Percentiles rank a stretch among this genome's conserved stretches.
These are phyloP conservation scores for Dicorynia guianensis DNA, from an alignment of 306 rosid species.

Conservation along the genomic window DNA sequence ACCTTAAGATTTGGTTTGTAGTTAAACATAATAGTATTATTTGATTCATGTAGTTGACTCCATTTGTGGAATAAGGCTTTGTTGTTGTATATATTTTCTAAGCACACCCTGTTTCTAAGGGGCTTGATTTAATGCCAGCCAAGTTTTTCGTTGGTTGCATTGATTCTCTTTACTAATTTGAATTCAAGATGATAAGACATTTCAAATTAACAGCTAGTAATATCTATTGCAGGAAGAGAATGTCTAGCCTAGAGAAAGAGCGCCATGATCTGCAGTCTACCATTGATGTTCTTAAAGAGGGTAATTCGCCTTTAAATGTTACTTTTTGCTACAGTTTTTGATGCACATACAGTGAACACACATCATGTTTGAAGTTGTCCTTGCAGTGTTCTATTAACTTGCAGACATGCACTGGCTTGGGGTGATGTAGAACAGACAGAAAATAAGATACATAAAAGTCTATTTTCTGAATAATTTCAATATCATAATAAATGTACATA, in stretches of 20 bases:
- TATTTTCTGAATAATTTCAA: too few relatives aligned
- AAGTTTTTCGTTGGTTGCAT: conserved; percentile 17
- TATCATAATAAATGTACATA: too few relatives aligned
- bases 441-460: too few relatives aligned
- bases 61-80: too few relatives aligned
- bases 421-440: too few relatives aligned
- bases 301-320: conserved; percentile 49
- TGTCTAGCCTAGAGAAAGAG: conserved; percentile 86
- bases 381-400: conserved; percentile 23
- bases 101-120: not conserved
- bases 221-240: conserved; percentile 73
- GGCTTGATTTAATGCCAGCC: conserved; percentile 24
- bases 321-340: conserved; percentile 30
- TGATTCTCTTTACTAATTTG: conserved; percentile 17
- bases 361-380: conserved; percentile 16
- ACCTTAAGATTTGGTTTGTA: too few relatives aligned
- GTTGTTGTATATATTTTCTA: too few relatives aligned
- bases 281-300: conserved; percentile 88
- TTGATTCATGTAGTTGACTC: too few relatives aligned
- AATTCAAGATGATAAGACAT: conserved; percentile 17
- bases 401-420: conserved; percentile 8
- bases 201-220: conserved; percentile 36
- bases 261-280: conserved; percentile 88
- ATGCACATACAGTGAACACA: conserved; percentile 16
- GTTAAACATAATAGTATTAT: too few relatives aligned